Conservation (phyloP, 2,329 filamentous ascomycete species). For the Calonectria pauciramosa region DNA sequence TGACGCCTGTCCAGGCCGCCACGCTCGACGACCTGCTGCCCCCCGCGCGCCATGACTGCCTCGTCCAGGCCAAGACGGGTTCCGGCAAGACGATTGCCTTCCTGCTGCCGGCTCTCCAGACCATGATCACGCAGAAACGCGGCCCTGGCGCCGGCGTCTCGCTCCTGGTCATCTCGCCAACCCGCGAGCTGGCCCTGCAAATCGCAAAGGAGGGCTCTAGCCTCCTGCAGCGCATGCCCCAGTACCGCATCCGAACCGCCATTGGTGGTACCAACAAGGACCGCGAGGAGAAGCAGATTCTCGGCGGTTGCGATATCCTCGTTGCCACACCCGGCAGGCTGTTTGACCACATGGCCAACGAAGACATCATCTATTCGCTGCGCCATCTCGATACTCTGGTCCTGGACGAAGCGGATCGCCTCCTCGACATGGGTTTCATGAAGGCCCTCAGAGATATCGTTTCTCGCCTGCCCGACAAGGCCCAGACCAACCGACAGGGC, state of each 20-base stretch:
- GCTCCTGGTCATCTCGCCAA: slow-evolving; percentile 77
- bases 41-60: slow-evolving; percentile 62
- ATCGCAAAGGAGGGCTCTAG: slow-evolving; percentile 79
- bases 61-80: slow-evolving; percentile 89
- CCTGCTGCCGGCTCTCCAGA: slow-evolving; percentile 85
- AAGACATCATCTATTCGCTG: slow-evolving; percentile 76
- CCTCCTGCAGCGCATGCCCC: slow-evolving; percentile 78
- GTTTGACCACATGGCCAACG: slow-evolving; percentile 82
- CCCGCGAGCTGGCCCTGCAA: slow-evolving; percentile 78
- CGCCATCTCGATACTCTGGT: slow-evolving; percentile 81
- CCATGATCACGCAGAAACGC: slow-evolving; percentile 68
- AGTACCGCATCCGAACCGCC: slow-evolving; percentile 82
- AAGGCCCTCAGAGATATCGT: slow-evolving; percentile 83
- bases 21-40: slow-evolving; percentile 63
- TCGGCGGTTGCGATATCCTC: slow-evolving; percentile 82
- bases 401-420: slow-evolving; percentile 85
- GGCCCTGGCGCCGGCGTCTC: slow-evolving; percentile 60
- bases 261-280: slow-evolving; percentile 86
- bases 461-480: slow-evolving; percentile 74
- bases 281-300: slow-evolving; percentile 77
- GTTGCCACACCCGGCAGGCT: slow-evolving; percentile 86
- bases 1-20: slow-evolving; percentile 69
- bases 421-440: slow-evolving; percentile 90
- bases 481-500: slow-evolving; percentile 73
- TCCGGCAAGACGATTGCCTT: slow-evolving; percentile 91